Conservation (phyloP, 2,329 filamentous ascomycete genomes). For the Xylariomycetidae sp. region DNA sequence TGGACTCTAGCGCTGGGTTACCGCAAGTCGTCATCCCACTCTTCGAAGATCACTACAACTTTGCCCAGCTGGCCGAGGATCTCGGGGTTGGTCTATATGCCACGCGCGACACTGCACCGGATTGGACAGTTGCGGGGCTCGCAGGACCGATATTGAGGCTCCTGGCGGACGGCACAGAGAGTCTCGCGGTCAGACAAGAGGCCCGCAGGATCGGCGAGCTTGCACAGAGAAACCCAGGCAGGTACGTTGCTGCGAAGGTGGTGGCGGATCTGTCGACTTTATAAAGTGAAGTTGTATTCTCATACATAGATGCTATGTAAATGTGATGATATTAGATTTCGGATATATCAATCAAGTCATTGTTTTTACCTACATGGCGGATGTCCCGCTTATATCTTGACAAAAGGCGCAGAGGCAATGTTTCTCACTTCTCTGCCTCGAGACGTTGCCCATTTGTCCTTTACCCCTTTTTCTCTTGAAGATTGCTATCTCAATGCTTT, state of each 20-base stretch:
- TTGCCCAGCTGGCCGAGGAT: conserved; percentile 6
- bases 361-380: too few relatives aligned
- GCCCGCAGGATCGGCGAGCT: neutral
- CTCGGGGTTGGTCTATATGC: conserved; percentile 5
- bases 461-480: too few relatives aligned
- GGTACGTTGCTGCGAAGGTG: conserved; percentile 2
- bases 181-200: neutral
- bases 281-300: too few relatives aligned
- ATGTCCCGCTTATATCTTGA: too few relatives aligned
- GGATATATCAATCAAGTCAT: too few relatives aligned
- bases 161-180: neutral
- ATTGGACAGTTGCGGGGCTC: conserved; percentile 25
- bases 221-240: conserved; percentile 1
- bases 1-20: conserved; percentile 3
- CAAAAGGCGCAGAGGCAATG: too few relatives aligned
- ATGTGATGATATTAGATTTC: too few relatives aligned
- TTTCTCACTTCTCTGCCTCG: too few relatives aligned
- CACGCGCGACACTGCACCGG: conserved; percentile 1
- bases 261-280: conserved; percentile 5
- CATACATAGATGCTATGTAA: too few relatives aligned
- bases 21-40: conserved; percentile 5
- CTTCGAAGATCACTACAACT: conserved; percentile 8
- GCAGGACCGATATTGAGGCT: conserved; percentile 15
- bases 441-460: too few relatives aligned
- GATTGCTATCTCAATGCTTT: too few relatives aligned